phyloP scores from a whole-genome alignment of 768 basidiomycete species.

The Leccinum disarticulatum region DNA sequence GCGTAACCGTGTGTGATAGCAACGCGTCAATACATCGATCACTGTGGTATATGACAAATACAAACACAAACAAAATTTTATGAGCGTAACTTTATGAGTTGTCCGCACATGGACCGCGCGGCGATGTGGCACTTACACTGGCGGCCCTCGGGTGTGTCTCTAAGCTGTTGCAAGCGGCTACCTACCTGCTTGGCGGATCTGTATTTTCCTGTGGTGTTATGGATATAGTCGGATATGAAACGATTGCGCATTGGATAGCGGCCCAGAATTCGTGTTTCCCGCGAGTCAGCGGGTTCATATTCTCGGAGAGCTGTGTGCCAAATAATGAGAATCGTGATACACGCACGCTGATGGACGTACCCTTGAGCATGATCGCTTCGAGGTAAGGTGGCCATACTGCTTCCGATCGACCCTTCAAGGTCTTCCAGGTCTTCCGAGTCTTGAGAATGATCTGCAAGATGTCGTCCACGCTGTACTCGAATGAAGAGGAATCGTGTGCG shows the following conservation, averaged over 20 bases:
- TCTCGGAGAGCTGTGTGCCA: constrained; percentile 55
- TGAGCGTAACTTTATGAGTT: constrained; percentile 16
- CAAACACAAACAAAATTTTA: constrained; percentile 27
- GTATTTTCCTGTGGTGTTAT: constrained; percentile 62
- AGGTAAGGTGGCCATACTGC: constrained; percentile 80
- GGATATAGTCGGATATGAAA: constrained; percentile 79
- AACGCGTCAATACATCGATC: constrained; percentile 36
- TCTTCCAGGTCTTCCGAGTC: constrained; percentile 76
- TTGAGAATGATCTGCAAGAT: constrained; percentile 67
- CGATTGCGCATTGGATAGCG: constrained; percentile 78
- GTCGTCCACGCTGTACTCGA: constrained; percentile 37
- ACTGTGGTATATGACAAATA: constrained; percentile 34
- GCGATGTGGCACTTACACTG: constrained; percentile 48
- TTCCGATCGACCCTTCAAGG: constrained; percentile 61
- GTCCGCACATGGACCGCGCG: constrained; percentile 30
- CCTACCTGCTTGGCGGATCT: constrained; percentile 80
- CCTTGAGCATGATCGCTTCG: constrained; percentile 76
- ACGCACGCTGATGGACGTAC: constrained; percentile 35
- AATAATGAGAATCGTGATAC: constrained; percentile 21
- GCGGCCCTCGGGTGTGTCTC: constrained; percentile 73
- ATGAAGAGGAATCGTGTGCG: constrained; percentile 14
- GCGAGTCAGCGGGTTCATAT: constrained; percentile 71
- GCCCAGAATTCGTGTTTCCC: constrained; percentile 70
- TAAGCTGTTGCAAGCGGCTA: constrained; percentile 74
- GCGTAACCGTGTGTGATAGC: constrained; percentile 30